Evolutionary conservation across 2,329 filamentous ascomycete genomes (phyloP).

Genomic region (Dactylellina drechsleri): DNA sequence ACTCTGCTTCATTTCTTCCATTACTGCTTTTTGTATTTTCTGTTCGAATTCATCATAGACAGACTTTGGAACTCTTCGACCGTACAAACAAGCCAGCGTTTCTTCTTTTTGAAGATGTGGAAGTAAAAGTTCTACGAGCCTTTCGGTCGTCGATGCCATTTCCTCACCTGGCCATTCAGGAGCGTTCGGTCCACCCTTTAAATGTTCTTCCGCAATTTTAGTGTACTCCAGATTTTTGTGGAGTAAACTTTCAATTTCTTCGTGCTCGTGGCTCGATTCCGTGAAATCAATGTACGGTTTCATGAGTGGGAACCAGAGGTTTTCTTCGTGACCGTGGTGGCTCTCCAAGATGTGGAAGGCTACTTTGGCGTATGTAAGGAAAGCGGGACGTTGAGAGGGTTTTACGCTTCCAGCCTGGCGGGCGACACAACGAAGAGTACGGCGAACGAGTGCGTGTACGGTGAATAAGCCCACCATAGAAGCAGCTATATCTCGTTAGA

Average conservation of each 20-base stretch:
- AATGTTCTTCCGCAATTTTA: constrained; percentile 32
- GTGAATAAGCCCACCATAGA: constrained; percentile 40
- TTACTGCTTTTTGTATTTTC: constrained; percentile 35
- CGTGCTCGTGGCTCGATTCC: constrained; percentile 55
- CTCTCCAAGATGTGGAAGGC: constrained; percentile 38
- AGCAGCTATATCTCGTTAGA: constrained; percentile 14
- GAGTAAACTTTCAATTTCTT: constrained; percentile 50
- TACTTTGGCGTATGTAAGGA: constrained; percentile 48
- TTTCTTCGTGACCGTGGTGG: constrained; percentile 54
- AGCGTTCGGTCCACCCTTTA: constrained; percentile 38
- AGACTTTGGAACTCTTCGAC: constrained; percentile 29
- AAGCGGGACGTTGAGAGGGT: constrained; percentile 42
- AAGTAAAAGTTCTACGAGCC: constrained; percentile 35
- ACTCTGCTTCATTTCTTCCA: constrained; percentile 38
- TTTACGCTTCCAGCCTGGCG: constrained; percentile 45
- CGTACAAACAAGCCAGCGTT: constrained; percentile 49
- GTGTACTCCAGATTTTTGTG: constrained; percentile 30
- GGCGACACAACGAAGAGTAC: constrained; percentile 51
- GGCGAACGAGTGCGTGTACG: constrained; percentile 49
- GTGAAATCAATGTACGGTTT: constrained; percentile 55
- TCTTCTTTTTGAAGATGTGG: constrained; percentile 55
- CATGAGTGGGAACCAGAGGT: constrained; percentile 51
- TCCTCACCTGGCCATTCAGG: constrained; percentile 50
- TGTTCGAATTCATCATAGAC: constrained; percentile 43
- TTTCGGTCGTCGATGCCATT: constrained; percentile 47